phyloP scores from a whole-genome alignment of 176 grass and related monocot species.

The Rhynchospora breviuscula region DNA sequence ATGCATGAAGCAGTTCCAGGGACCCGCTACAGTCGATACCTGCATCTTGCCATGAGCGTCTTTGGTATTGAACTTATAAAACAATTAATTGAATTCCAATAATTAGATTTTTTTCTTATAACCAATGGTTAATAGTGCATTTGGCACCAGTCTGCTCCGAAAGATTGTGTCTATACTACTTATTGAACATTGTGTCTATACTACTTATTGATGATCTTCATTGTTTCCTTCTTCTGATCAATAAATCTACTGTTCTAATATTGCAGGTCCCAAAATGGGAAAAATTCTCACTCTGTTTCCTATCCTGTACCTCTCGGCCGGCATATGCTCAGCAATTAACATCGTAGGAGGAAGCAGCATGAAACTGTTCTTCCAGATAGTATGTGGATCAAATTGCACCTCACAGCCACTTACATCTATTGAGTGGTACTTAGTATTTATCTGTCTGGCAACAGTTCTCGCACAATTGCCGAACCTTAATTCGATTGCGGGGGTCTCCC shows the following conservation, averaged over 20 bases:
- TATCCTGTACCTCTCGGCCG: conserved; percentile 87
- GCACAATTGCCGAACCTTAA: conserved; percentile 97
- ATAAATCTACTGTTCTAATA: not conserved
- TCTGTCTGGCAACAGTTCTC: conserved; percentile 59
- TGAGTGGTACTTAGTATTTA: conserved; percentile 94
- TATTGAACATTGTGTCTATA: too few species aligned
- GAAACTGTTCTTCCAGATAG: conserved; percentile 64
- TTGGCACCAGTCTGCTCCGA: not conserved
- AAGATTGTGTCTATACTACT: not conserved
- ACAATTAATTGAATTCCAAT: not conserved
- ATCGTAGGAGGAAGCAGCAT: conserved; percentile 76
- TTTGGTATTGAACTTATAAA: conserved; percentile 43
- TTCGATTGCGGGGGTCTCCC: conserved; percentile 81
- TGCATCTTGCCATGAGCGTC: conserved; percentile 52
- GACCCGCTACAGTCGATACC: conserved; percentile 71
- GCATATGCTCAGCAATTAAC: conserved; percentile 68
- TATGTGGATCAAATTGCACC: conserved; percentile 47
- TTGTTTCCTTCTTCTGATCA: not conserved
- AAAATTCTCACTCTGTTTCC: conserved; percentile 58
- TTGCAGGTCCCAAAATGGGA: conserved; percentile 53
- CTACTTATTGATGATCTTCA: not conserved
- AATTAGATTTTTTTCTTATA: not conserved
- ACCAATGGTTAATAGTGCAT: not conserved
- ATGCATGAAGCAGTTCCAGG: conserved; percentile 81
- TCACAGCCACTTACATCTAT: conserved; percentile 50